Percentiles rank a stretch among this genome's conserved stretches.
phyloP scores from a whole-genome alignment of 805 yeast genomes.

The Schwanniomyces vanrijiae region DNA sequence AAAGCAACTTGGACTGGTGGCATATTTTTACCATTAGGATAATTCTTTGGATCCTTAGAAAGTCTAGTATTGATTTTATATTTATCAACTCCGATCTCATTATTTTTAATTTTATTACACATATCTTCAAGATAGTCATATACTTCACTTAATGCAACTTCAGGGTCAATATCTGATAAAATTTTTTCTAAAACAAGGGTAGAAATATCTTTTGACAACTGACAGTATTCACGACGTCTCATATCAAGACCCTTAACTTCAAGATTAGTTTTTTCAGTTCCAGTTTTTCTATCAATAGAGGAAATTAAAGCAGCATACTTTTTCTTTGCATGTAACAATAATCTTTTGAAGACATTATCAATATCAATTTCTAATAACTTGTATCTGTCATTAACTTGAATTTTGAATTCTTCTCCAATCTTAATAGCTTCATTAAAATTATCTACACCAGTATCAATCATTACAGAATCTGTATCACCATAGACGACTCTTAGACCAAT shows the following conservation, averaged over 20 bases:
- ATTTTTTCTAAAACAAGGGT: slow-evolving; percentile 70
- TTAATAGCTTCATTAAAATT: slow-evolving; percentile 69
- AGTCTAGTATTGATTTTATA: slow-evolving; percentile 82
- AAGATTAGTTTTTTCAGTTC: slow-evolving; percentile 50
- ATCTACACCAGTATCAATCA: slow-evolving; percentile 88
- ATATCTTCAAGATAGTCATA: slow-evolving; percentile 70
- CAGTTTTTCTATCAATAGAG: slow-evolving; percentile 49
- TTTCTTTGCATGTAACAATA: slow-evolving; percentile 90
- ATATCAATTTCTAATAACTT: slow-evolving; percentile 87
- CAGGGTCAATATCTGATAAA: slow-evolving; percentile 72
- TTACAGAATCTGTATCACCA: slow-evolving; percentile 98
- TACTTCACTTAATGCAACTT: slow-evolving; percentile 68
- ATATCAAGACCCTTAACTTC: slow-evolving; percentile 97
- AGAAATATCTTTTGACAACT: slow-evolving; percentile 85
- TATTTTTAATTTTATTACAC: slow-evolving; percentile 53
- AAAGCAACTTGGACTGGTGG: slow-evolving; percentile 93
- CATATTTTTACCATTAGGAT: slow-evolving; percentile 77
- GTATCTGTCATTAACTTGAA: slow-evolving; percentile 85
- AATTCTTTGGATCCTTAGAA: slow-evolving; percentile 84
- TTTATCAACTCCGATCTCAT: slow-evolving; percentile 64
- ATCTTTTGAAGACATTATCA: slow-evolving; percentile 85
- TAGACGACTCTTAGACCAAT: slow-evolving; percentile 83
- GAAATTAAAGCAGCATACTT: slow-evolving; percentile 92
- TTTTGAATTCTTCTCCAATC: slow-evolving; percentile 84
- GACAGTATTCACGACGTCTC: slow-evolving; percentile 96